Conservation (phyloP, 495 filamentous ascomycete genomes). For the Trichocladium uniseriatum region DNA sequence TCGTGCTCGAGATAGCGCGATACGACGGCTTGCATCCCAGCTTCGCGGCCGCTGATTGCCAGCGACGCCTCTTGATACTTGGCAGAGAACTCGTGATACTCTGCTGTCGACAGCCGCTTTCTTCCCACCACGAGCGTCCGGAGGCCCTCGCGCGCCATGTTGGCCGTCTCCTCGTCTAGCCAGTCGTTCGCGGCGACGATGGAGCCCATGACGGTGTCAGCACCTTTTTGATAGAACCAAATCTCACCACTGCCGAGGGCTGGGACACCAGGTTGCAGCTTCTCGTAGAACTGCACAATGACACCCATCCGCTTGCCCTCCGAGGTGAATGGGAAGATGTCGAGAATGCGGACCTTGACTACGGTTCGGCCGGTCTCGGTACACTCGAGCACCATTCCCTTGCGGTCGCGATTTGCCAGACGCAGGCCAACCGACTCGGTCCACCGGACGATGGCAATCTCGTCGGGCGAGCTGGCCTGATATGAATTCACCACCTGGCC, state of each 20-base stretch:
- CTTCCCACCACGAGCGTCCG: constrained; percentile 90
- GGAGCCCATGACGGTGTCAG: constrained; percentile 90
- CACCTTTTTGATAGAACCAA: constrained; percentile 98
- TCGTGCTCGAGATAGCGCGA: constrained; percentile 76
- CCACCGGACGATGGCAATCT: constrained; percentile 96
- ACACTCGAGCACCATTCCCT: constrained; percentile 69
- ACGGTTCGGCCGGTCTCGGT: constrained; percentile 66
- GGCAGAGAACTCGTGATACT: constrained; percentile 69
- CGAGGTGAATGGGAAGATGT: constrained; percentile 95
- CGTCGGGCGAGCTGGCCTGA: constrained; percentile 93
- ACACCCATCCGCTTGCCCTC: constrained; percentile 99
- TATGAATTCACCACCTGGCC: constrained; percentile 74
- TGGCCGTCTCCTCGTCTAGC: constrained; percentile 96
- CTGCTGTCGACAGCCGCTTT: constrained; percentile 62
- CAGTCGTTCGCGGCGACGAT: constrained; percentile 96
- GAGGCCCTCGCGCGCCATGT: constrained; percentile 96
- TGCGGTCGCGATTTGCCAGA: constrained; percentile 75
- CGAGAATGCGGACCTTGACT: constrained; percentile 80
- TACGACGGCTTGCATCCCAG: constrained; percentile 68
- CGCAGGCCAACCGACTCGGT: constrained; percentile 87
- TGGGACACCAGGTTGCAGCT: constrained; percentile 31
- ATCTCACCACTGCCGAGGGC: constrained; percentile 56
- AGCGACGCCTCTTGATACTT: constrained; percentile 73
- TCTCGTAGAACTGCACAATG: constrained; percentile 69
- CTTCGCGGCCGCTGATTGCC: constrained; percentile 67